Evolutionary conservation across 2,329 filamentous ascomycete species (phyloP).

Genomic region (Cladorrhinum sp.): DNA sequence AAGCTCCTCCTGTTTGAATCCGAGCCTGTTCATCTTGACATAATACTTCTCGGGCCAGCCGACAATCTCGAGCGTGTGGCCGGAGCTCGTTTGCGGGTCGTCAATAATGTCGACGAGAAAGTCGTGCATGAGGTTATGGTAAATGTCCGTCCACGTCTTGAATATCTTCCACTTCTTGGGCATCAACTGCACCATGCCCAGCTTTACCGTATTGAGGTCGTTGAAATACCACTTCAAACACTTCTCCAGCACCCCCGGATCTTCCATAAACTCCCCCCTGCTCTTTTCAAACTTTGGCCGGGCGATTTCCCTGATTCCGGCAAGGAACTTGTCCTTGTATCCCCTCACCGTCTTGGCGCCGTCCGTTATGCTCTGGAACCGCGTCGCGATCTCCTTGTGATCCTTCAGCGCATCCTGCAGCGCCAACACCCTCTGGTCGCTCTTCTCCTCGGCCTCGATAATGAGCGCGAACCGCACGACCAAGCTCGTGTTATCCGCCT

Average conservation of each 20-base stretch:
- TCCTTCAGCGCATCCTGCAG: constrained; percentile 93
- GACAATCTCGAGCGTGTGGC: constrained; percentile 86
- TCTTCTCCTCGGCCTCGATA: constrained; percentile 94
- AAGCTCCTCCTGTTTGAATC: constrained; percentile 73
- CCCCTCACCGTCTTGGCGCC: constrained; percentile 88
- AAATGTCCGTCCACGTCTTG: constrained; percentile 83
- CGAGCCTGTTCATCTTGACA: constrained; percentile 88
- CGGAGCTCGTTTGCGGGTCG: constrained; percentile 77
- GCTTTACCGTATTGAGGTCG: constrained; percentile 89
- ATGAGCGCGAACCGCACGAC: constrained; percentile 89
- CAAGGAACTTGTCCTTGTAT: constrained; percentile 94
- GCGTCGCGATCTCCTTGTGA: constrained; percentile 87
- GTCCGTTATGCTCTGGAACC: constrained; percentile 93
- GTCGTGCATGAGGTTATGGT: constrained; percentile 94
- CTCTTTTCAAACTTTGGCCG: constrained; percentile 70
- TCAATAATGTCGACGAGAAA: constrained; percentile 81
- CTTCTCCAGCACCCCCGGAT: constrained; percentile 81
- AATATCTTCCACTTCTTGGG: constrained; percentile 97
- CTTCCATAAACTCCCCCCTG: constrained; percentile 73
- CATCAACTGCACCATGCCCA: constrained; percentile 88
- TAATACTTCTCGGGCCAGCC: constrained; percentile 97
- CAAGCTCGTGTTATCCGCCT: constrained; percentile 80
- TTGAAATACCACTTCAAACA: constrained; percentile 96
- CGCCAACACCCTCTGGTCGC: constrained; percentile 85
- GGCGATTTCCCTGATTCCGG: constrained; percentile 71